phyloP scores from a whole-genome alignment of 768 basidiomycete genomes.

The Dioszegia crocea region DNA sequence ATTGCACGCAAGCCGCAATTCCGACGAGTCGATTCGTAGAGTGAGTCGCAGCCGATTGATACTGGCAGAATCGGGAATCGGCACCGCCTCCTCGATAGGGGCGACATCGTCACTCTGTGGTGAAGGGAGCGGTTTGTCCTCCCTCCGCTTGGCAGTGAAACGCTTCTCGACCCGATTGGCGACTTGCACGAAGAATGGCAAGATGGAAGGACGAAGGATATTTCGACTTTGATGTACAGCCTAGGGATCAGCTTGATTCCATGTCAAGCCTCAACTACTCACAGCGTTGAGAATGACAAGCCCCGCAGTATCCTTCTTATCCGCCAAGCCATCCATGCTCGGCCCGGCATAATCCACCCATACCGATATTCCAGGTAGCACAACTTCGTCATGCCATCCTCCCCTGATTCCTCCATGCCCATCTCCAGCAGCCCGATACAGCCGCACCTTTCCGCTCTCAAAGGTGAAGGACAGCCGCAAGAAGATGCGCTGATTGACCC shows the following conservation, averaged over 20 bases:
- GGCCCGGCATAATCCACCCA: constrained; percentile 39
- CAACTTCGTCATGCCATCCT: constrained; percentile 62
- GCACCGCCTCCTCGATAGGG: not conserved
- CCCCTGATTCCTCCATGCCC: constrained; percentile 30
- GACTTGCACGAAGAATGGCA: constrained; percentile 79
- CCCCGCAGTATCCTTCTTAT: constrained; percentile 45
- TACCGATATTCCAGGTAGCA: constrained; percentile 49
- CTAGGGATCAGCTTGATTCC: constrained; percentile 13
- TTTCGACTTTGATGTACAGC: constrained; percentile 78
- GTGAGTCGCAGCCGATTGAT: constrained; percentile 72
- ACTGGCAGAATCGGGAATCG: constrained; percentile 50
- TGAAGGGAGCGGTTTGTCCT: not conserved
- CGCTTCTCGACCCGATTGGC: constrained; percentile 66
- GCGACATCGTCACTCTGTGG: not conserved
- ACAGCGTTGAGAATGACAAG: constrained; percentile 75
- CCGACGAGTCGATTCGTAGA: constrained; percentile 85
- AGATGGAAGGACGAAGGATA: constrained; percentile 69
- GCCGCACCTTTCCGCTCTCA: constrained; percentile 74
- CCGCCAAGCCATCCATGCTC: not conserved
- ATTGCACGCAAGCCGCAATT: constrained; percentile 76
- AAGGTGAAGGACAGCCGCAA: constrained; percentile 69
- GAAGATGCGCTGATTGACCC: constrained; percentile 23
- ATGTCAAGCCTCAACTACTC: constrained; percentile 24
- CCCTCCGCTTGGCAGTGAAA: constrained; percentile 52
- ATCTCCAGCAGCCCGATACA: constrained; percentile 51